Conservation (phyloP, 2,329 filamentous ascomycete species). For the Pseudogymnoascus sp. region DNA sequence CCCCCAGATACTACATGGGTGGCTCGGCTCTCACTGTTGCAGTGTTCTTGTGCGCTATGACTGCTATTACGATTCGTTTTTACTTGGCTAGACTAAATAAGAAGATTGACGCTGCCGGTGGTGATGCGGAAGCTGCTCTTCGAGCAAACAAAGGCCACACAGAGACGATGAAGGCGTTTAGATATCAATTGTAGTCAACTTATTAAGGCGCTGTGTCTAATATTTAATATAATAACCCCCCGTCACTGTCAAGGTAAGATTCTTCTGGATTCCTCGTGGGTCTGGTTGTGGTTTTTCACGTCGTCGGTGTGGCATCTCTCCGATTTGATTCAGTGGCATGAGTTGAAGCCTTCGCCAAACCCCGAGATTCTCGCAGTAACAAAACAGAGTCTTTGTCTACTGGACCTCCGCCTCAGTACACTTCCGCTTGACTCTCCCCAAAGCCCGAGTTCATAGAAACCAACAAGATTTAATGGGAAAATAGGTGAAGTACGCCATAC, state of each 20-base stretch:
- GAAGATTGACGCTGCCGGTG: neutral
- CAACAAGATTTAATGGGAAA: no score
- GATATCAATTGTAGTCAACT: neutral
- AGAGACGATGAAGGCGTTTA: neutral
- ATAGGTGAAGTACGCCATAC: no score
- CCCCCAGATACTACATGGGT: conserved; percentile 26
- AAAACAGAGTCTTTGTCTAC: no score
- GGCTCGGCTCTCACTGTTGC: neutral
- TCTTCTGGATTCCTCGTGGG: neutral
- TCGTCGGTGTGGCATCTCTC: no score
- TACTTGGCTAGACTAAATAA: neutral
- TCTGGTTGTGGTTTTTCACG: neutral
- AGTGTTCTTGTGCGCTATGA: neutral
- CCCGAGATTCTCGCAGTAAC: neutral
- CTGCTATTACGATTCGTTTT: neutral
- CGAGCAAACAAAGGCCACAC: neutral
- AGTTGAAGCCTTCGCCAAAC: neutral
- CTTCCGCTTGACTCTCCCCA: no score
- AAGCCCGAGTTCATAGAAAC: no score
- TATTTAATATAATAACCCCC: neutral
- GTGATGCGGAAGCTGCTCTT: neutral
- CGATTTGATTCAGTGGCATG: neutral
- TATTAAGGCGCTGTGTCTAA: neutral
- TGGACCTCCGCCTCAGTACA: no score
- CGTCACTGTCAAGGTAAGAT: neutral